phyloP scores from a whole-genome alignment of 306 rosid genomes.

The Notholithocarpus densiflorus region DNA sequence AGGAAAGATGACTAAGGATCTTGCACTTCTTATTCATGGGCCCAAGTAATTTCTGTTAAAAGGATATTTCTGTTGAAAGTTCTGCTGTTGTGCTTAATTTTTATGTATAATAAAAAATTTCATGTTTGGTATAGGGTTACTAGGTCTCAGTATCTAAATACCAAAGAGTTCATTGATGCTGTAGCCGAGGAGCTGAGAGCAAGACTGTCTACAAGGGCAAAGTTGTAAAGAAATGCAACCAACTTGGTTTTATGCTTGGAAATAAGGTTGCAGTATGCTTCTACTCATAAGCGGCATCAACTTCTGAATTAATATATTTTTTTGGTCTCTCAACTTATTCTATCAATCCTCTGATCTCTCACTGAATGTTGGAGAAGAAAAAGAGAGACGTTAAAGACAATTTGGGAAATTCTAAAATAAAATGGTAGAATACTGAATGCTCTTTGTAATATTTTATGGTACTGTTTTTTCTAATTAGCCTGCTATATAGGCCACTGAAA shows the following conservation, averaged over 20 bases:
- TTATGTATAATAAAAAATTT: conserved; percentile 11
- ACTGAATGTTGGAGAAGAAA: background rate
- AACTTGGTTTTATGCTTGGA: background rate
- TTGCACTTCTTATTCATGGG: conserved; percentile 90
- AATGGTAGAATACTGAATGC: background rate
- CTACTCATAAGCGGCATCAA: background rate
- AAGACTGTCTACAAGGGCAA: conserved; percentile 46
- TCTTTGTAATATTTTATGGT: background rate
- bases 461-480: background rate
- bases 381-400: background rate
- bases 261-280: background rate
- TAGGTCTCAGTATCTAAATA: conserved; percentile 79
- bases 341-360: background rate
- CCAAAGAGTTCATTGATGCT: conserved; percentile 90
- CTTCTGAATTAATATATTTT: too few species aligned
- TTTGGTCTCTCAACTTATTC: too few species aligned
- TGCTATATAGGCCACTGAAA: background rate
- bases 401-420: background rate
- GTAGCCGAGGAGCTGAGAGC: conserved; percentile 72
- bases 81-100: background rate
- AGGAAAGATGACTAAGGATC: conserved; percentile 99
- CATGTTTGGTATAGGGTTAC: conserved; percentile 40
- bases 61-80: background rate
- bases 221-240: background rate
- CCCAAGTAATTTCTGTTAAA: conserved; percentile 50